phyloP scores from a whole-genome alignment of 2,329 filamentous ascomycete genomes.

The Geosmithia morbida region DNA sequence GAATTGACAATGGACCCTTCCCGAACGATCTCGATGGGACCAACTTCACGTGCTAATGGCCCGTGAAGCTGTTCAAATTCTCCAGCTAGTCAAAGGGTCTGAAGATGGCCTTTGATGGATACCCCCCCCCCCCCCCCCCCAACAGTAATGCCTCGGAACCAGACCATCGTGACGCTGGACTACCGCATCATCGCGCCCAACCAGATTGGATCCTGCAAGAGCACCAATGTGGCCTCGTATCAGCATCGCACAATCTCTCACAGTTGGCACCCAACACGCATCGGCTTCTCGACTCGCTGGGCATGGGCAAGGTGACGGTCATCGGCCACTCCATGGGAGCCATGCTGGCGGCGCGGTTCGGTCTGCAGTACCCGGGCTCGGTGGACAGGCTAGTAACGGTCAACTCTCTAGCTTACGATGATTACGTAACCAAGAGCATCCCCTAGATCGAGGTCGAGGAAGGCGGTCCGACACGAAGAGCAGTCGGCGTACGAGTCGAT shows the following conservation, averaged over 20 bases:
- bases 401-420: constrained; percentile 37
- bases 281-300: constrained; percentile 27
- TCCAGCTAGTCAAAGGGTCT: constrained; percentile 29
- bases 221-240: constrained; percentile 26
- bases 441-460: constrained; percentile 28
- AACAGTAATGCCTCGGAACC: constrained; percentile 19
- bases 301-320: constrained; percentile 26
- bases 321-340: constrained; percentile 41
- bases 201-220: constrained; percentile 44
- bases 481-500: constrained; percentile 27
- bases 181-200: constrained; percentile 39
- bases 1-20: constrained; percentile 20
- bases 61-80: constrained; percentile 31
- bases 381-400: constrained; percentile 30
- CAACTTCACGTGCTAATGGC: constrained; percentile 38
- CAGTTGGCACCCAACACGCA: constrained; percentile 36
- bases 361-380: constrained; percentile 30
- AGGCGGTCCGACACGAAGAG: constrained; percentile 19
- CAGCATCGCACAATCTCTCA: constrained; percentile 36
- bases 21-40: constrained; percentile 29
- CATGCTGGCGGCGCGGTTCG: constrained; percentile 36
- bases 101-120: constrained; percentile 43
- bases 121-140: constrained; percentile 24
- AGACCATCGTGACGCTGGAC: constrained; percentile 29
- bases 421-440: constrained; percentile 34